phyloP scores from a whole-genome alignment of 106 monocot species.

The Hemerocallis citrina region DNA sequence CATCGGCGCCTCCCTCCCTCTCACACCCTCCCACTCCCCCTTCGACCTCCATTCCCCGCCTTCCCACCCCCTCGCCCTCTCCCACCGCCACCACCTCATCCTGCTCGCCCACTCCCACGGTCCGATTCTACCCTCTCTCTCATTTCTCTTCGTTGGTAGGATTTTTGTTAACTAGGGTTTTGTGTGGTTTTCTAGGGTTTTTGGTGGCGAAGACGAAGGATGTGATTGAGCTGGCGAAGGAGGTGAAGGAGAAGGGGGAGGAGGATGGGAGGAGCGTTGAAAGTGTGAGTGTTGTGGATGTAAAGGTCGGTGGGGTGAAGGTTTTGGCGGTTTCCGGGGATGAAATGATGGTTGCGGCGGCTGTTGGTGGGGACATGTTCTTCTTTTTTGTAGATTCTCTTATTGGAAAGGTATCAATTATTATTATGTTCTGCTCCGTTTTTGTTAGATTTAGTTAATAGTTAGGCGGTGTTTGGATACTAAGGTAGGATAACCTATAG shows the following conservation, averaged over 20 bases:
- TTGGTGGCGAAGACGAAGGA: conserved; percentile 65
- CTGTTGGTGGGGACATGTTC: conserved; percentile 40
- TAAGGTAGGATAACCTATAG: too few relatives aligned
- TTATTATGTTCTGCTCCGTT: too few relatives aligned
- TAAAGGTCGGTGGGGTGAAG: conserved; percentile 51
- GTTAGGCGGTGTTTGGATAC: too few relatives aligned
- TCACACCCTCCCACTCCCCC: conserved; percentile 31
- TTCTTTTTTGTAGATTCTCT: conserved; percentile 56
- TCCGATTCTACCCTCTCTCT: neutral
- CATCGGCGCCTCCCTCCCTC: conserved; percentile 65
- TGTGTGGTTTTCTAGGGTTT: conserved; percentile 54
- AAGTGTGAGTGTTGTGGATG: conserved; percentile 46
- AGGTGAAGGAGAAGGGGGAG: conserved; percentile 38
- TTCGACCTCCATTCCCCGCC: conserved; percentile 64
- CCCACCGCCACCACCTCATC: conserved; percentile 36
- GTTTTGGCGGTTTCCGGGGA: conserved; percentile 62
- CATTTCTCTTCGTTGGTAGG: neutral
- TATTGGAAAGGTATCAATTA: conserved; percentile 36
- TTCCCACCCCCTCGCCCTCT: conserved; percentile 49
- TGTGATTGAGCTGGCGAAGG: conserved; percentile 48
- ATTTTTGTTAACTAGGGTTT: conserved; percentile 8
- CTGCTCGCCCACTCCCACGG: conserved; percentile 71
- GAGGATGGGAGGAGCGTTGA: conserved; percentile 28
- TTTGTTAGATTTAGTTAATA: too few relatives aligned
- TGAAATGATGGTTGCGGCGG: conserved; percentile 43